A percentile compares a stretch with the other conserved stretches of the same genome.
phyloP scores from a whole-genome alignment of 1,139 yeast species.

The Candida frijolesensis region DNA sequence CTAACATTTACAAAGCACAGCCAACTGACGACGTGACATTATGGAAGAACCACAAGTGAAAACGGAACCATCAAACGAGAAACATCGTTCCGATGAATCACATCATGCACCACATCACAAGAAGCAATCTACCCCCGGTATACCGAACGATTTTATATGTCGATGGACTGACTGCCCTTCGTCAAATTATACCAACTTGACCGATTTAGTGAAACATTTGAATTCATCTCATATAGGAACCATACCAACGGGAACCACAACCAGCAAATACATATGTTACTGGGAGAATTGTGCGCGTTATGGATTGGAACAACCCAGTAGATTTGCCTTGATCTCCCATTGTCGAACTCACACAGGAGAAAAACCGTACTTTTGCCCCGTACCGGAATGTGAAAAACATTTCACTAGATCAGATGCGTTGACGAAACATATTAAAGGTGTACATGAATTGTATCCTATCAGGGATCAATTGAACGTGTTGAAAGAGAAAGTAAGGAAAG shows the following conservation, averaged over 20 bases:
- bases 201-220: constrained; percentile 37
- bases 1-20: background rate
- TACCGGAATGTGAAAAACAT: constrained; percentile 68
- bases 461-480: constrained; percentile 36
- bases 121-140: background rate
- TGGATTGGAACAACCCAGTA: constrained; percentile 58
- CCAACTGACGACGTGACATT: background rate
- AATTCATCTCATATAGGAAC: constrained; percentile 29
- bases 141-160: constrained; percentile 24
- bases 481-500: constrained; percentile 24
- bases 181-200: constrained; percentile 22
- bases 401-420: constrained; percentile 65
- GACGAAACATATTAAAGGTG: constrained; percentile 63
- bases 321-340: constrained; percentile 64
- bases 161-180: constrained; percentile 38
- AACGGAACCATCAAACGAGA: background rate
- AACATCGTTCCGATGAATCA: background rate
- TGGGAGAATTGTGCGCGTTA: constrained; percentile 64
- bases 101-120: background rate
- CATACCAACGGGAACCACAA: constrained; percentile 17
- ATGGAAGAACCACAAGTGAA: constrained; percentile 5
- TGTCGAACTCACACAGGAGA: constrained; percentile 69
- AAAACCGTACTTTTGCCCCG: constrained; percentile 65
- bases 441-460: constrained; percentile 53
- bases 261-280: constrained; percentile 52